Conservation (phyloP, 257 asterid species). For the Lavandula angustifolia region DNA sequence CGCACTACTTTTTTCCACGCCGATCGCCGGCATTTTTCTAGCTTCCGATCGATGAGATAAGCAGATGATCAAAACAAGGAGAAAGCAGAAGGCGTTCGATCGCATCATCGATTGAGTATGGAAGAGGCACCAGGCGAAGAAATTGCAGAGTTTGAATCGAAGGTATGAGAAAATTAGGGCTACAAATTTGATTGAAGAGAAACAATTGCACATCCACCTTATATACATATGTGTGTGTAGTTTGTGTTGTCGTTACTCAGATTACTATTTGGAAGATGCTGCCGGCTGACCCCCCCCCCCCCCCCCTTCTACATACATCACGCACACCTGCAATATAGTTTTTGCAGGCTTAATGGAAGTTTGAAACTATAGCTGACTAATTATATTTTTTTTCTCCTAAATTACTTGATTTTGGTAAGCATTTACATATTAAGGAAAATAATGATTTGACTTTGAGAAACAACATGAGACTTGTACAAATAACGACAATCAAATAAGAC, state of each 20-base stretch:
- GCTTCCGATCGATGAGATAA: conserved; percentile 18
- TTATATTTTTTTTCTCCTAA: background rate
- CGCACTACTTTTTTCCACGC: background rate
- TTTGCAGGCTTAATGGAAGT: conserved; percentile 2
- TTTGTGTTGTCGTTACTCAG: background rate
- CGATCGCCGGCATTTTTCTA: conserved; percentile 11
- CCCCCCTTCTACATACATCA: background rate
- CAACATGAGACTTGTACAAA: too few species aligned
- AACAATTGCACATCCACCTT: background rate
- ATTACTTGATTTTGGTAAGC: background rate
- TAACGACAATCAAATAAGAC: too few species aligned
- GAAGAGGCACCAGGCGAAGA: background rate
- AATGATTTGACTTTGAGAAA: too few species aligned
- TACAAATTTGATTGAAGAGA: too few species aligned
- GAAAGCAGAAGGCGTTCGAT: background rate
- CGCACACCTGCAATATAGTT: background rate
- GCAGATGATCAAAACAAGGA: conserved; percentile 21
- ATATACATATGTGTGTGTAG: background rate
- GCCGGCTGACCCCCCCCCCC: too few species aligned
- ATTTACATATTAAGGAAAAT: too few species aligned
- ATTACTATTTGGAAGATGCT: background rate
- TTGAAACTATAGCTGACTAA: background rate
- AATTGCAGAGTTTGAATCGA: background rate
- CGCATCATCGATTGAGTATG: background rate
- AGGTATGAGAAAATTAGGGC: too few species aligned